A percentile compares a stretch with the other conserved stretches of the same genome.
Evolutionary conservation across 1,139 yeast species (phyloP).

Genomic region (Candida sanyaensis): DNA sequence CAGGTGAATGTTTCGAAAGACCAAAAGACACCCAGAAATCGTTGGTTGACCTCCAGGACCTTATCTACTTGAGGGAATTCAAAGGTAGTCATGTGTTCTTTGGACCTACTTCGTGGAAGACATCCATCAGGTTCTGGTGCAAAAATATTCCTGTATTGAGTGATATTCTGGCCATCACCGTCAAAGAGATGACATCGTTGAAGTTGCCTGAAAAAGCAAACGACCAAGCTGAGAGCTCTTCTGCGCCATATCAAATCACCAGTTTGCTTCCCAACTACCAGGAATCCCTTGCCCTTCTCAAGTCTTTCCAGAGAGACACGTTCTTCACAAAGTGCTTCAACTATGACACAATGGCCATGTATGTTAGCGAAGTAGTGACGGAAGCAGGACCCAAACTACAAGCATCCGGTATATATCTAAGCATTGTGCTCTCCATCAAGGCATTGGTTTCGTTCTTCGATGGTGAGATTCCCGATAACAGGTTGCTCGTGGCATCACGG

Average conservation of each 20-base stretch:
- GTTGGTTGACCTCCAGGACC: background rate
- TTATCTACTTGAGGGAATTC: background rate
- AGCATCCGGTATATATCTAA: background rate
- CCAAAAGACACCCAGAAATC: background rate
- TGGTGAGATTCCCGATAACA: background rate
- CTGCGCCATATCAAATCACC: background rate
- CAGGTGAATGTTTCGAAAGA: background rate
- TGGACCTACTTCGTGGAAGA: constrained; percentile 1
- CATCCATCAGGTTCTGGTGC: background rate
- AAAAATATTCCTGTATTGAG: background rate
- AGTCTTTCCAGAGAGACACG: background rate
- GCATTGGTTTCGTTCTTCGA: background rate
- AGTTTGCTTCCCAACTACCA: background rate
- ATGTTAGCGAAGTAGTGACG: background rate
- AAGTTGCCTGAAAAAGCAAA: background rate
- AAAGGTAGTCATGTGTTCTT: background rate
- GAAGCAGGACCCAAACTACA: background rate
- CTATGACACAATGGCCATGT: background rate
- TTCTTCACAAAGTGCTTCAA: background rate
- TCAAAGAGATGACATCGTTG: background rate
- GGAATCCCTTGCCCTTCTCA: background rate
- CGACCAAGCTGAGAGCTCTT: background rate
- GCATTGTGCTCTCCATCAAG: background rate
- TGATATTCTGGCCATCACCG: background rate
- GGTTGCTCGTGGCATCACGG: background rate